These are phyloP conservation scores for Rhododendron williamsianum DNA, from an alignment of 148 eudicot species.

Conservation along the genomic window DNA sequence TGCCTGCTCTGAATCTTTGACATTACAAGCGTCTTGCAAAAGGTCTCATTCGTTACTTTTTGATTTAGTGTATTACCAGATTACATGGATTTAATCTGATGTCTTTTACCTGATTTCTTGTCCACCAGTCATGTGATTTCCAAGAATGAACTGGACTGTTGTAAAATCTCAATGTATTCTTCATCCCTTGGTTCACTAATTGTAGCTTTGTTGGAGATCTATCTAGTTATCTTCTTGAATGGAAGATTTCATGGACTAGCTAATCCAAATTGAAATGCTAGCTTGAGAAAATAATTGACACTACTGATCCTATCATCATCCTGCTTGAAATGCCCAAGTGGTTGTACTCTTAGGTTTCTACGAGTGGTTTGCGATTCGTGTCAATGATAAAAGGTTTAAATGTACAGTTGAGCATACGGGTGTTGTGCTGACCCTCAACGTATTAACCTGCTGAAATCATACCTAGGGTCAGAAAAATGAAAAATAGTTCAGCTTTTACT, in stretches of 20 bases:
- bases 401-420: background rate
- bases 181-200: background rate
- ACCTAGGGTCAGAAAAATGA: background rate
- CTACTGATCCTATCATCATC: background rate
- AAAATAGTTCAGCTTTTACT: background rate
- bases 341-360: background rate
- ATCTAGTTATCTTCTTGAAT: background rate
- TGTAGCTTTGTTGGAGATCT: background rate
- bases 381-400: background rate
- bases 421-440: background rate
- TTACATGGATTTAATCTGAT: slow-evolving; percentile 1
- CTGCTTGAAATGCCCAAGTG: background rate
- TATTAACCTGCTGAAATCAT: background rate
- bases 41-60: slow-evolving; percentile 3
- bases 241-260: background rate
- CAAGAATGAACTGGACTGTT: background rate
- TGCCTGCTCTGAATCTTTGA: background rate
- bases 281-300: background rate
- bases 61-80: background rate
- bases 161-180: background rate
- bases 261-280: background rate
- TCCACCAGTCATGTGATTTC: background rate
- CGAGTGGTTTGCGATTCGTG: background rate
- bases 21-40: slow-evolving; percentile 2
- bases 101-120: background rate